Percentiles rank a stretch among this genome's conserved stretches.
These are phyloP conservation scores for Vitis hybrid DNA, from an alignment of 177 flowering plant species.

Conservation along the genomic window DNA sequence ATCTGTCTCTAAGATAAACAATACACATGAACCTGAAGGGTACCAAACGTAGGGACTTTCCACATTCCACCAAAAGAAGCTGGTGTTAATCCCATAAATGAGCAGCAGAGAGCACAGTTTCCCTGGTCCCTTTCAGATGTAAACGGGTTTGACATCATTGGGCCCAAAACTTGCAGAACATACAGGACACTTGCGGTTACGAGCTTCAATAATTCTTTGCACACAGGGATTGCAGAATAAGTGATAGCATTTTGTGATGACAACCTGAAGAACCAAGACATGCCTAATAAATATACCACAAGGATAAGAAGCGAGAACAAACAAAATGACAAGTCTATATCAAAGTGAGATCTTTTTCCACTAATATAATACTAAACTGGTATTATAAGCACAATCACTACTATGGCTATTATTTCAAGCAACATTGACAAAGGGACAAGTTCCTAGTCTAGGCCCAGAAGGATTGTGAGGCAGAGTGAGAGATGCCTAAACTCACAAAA, in stretches of 20 bases:
- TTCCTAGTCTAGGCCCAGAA: no score
- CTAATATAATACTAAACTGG: no score
- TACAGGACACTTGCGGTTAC: constrained; percentile 78
- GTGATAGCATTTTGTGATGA: constrained; percentile 95
- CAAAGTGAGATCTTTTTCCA: no score
- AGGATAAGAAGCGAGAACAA: background rate
- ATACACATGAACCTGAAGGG: constrained; percentile 7
- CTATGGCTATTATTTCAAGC: no score
- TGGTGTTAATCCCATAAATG: background rate
- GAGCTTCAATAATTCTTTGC: constrained; percentile 57
- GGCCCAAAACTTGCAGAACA: constrained; percentile 79
- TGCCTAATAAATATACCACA: background rate
- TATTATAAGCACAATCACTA: no score
- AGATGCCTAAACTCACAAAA: no score
- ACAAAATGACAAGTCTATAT: background rate
- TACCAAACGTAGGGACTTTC: background rate
- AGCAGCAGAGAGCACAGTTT: constrained; percentile 2
- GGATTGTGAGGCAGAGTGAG: no score
- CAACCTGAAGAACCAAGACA: constrained; percentile 63
- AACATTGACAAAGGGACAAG: no score
- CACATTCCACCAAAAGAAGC: background rate
- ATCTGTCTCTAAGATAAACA: background rate
- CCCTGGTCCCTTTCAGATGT: constrained; percentile 43
- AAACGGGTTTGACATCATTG: constrained; percentile 88
- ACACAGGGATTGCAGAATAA: constrained; percentile 82